Conservation (phyloP, 1,284 basidiomycete genomes). For the Austroboletus olivaceoglutinosus region DNA sequence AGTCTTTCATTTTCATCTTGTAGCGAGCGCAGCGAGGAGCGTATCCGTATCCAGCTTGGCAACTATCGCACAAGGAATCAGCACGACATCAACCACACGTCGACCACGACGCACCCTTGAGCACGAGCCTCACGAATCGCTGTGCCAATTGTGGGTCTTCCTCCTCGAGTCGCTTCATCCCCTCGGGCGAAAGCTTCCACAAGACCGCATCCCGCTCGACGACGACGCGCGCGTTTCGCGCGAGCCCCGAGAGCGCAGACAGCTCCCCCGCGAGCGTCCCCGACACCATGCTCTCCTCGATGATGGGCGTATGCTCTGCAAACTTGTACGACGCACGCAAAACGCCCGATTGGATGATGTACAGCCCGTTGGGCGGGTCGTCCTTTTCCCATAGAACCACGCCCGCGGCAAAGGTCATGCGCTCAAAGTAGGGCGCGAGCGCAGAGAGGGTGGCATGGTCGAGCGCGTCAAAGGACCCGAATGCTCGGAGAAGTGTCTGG, state of each 20-base stretch:
- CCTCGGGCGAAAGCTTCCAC: slow-evolving; percentile 71
- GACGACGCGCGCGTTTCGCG: slow-evolving; percentile 82
- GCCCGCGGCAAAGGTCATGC: slow-evolving; percentile 56
- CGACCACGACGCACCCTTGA: slow-evolving; percentile 61
- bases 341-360: slow-evolving; percentile 83
- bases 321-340: slow-evolving; percentile 80
- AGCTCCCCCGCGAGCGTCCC: slow-evolving; percentile 90
- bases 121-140: slow-evolving; percentile 67
- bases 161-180: slow-evolving; percentile 57
- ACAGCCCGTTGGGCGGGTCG: slow-evolving; percentile 77
- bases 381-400: slow-evolving; percentile 75
- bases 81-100: neutral
- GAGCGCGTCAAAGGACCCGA: slow-evolving; percentile 63
- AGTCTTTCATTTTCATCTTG: slow-evolving; percentile 41
- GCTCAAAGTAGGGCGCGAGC: slow-evolving; percentile 74
- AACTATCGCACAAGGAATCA: slow-evolving; percentile 40
- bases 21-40: slow-evolving; percentile 69
- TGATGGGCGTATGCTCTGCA: slow-evolving; percentile 59
- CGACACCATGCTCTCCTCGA: slow-evolving; percentile 90
- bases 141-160: slow-evolving; percentile 67
- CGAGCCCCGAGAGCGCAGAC: slow-evolving; percentile 71
- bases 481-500: slow-evolving; percentile 71
- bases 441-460: slow-evolving; percentile 49
- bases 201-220: slow-evolving; percentile 76
- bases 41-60: slow-evolving; percentile 81